Conservation (phyloP, 495 filamentous ascomycete species). For the Niebla homalea region DNA sequence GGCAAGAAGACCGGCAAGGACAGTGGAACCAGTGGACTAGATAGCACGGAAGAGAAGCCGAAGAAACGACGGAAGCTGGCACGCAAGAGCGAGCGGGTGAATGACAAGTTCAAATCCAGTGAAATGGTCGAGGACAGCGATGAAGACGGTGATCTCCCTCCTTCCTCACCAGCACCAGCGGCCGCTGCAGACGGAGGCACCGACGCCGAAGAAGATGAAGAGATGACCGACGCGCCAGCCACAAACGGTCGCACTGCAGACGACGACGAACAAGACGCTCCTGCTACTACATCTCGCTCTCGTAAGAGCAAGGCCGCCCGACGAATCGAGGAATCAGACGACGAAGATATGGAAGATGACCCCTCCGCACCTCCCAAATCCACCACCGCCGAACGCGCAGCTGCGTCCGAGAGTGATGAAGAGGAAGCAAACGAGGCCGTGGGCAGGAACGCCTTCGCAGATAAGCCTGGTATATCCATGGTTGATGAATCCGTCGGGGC, state of each 20-base stretch:
- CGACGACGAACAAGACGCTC: conserved; percentile 4
- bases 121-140: conserved; percentile 71
- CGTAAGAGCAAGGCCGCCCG: background rate
- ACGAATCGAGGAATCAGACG: conserved; percentile 7
- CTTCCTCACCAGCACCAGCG: conserved; percentile 7
- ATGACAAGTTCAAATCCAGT: conserved; percentile 60
- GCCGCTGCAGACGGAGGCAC: conserved; percentile 28
- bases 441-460: conserved; percentile 2
- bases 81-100: conserved; percentile 26
- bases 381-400: too few relatives aligned
- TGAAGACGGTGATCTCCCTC: conserved; percentile 31
- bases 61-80: conserved; percentile 44
- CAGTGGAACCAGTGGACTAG: conserved; percentile 5
- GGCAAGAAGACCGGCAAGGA: conserved; percentile 15
- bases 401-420: conserved; percentile 2
- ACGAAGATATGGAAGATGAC: conserved; percentile 4
- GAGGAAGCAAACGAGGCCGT: background rate
- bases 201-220: conserved; percentile 7
- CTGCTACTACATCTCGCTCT: too few relatives aligned
- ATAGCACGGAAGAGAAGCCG: conserved; percentile 30
- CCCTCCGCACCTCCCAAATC: background rate
- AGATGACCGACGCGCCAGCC: conserved; percentile 3
- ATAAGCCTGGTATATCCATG: conserved; percentile 5
- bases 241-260: background rate
- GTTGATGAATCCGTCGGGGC: conserved; percentile 11